These are phyloP conservation scores for Trichoderma sp. DNA, from an alignment of 2,329 filamentous ascomycete species.

Conservation along the genomic window DNA sequence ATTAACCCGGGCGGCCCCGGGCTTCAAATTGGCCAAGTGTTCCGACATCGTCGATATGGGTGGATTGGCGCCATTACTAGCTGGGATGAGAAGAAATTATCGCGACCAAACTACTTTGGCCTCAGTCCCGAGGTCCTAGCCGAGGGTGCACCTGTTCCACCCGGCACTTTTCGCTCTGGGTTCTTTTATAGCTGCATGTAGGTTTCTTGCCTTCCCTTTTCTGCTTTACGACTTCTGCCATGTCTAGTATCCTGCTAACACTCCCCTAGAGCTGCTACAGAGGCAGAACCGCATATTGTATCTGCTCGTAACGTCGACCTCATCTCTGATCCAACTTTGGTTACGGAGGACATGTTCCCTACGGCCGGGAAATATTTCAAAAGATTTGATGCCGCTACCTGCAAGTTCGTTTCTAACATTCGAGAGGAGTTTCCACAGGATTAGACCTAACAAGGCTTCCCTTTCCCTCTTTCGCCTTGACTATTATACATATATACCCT, in stretches of 20 bases:
- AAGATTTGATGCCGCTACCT: conserved; percentile 68
- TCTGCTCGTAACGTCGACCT: conserved; percentile 76
- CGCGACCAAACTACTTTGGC: conserved; percentile 20
- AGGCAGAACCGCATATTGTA: conserved; percentile 39
- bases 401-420: conserved; percentile 79
- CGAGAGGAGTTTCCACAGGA: conserved; percentile 84
- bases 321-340: conserved; percentile 49
- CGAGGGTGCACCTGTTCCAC: not conserved
- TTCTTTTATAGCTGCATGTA: conserved; percentile 84
- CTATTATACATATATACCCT: not conserved
- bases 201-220: conserved; percentile 49
- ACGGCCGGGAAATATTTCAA: conserved; percentile 87
- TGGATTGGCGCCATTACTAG: conserved; percentile 83
- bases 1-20: conserved; percentile 31
- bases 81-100: conserved; percentile 64
- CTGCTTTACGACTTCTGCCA: not conserved
- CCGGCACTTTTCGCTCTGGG: conserved; percentile 28
- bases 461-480: not conserved
- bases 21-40: conserved; percentile 79
- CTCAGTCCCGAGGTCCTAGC: not conserved
- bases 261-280: conserved; percentile 36
- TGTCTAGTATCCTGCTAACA: not conserved
- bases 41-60: conserved; percentile 76
- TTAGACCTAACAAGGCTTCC: conserved; percentile 41
- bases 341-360: conserved; percentile 61